Evolutionary conservation across 1,139 yeast species (phyloP).

Genomic region (Blastobotrys indianensis): DNA sequence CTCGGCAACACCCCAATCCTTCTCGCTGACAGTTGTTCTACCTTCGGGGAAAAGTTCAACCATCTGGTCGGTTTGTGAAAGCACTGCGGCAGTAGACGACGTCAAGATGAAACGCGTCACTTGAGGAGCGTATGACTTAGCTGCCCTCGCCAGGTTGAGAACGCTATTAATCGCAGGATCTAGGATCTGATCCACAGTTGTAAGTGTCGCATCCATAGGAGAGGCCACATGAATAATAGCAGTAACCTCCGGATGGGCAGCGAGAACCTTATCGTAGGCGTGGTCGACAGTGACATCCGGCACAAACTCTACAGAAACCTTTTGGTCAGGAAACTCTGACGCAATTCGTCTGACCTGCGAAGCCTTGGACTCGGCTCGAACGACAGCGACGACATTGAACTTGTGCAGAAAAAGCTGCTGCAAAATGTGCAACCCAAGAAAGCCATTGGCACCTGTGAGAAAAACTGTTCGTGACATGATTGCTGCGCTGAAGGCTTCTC

Average conservation of each 20-base stretch:
- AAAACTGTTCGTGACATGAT: slow-evolving; percentile 29
- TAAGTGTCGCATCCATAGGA: slow-evolving; percentile 39
- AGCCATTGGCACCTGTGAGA: slow-evolving; percentile 55
- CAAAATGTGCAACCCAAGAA: slow-evolving; percentile 47
- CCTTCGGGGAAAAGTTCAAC: slow-evolving; percentile 4
- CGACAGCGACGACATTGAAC: slow-evolving; percentile 54
- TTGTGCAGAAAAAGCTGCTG: slow-evolving; percentile 32
- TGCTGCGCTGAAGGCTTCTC: too few species aligned
- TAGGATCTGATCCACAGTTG: slow-evolving; percentile 34
- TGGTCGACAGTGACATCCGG: slow-evolving; percentile 43
- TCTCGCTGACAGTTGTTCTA: slow-evolving; percentile 2
- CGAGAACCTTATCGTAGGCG: slow-evolving; percentile 52
- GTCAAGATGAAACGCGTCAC: slow-evolving; percentile 50
- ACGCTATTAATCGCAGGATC: slow-evolving; percentile 52
- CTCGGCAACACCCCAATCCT: slow-evolving; percentile 4
- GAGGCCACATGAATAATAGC: slow-evolving; percentile 55
- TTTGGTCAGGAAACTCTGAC: slow-evolving; percentile 29
- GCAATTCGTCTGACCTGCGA: slow-evolving; percentile 36
- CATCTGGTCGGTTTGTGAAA: slow-evolving; percentile 18
- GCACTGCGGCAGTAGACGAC: slow-evolving; percentile 35
- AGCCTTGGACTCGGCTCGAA: slow-evolving; percentile 48
- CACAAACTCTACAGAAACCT: slow-evolving; percentile 42
- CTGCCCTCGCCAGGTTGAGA: slow-evolving; percentile 38
- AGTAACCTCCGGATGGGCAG: slow-evolving; percentile 40
- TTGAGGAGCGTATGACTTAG: slow-evolving; percentile 41